Conservation (phyloP, 106 monocot species). For the Platanthera zijinensis region DNA sequence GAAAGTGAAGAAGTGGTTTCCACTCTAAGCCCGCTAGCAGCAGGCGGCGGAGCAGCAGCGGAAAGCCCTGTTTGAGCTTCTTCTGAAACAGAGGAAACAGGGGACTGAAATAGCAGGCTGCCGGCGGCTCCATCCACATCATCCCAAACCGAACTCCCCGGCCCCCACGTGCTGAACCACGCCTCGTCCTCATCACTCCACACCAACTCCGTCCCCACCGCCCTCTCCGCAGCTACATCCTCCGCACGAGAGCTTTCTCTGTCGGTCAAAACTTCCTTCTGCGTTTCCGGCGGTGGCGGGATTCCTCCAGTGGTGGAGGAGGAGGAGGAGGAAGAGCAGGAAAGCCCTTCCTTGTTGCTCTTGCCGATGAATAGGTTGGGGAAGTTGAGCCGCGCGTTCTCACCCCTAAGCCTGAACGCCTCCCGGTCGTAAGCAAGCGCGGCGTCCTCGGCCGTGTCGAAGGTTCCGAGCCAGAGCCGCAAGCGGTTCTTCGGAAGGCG, state of each 20-base stretch:
- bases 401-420: conserved; percentile 75
- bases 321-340: too few species aligned
- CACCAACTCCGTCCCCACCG: conserved; percentile 12
- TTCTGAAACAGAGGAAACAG: too few species aligned
- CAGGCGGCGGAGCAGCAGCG: not conserved
- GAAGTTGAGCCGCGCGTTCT: conserved; percentile 85
- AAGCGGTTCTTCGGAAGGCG: conserved; percentile 68
- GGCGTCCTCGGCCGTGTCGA: conserved; percentile 92
- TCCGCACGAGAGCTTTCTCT: not conserved
- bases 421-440: conserved; percentile 89
- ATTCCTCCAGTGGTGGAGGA: too few species aligned
- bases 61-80: too few species aligned
- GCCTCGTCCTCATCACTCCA: conserved; percentile 50
- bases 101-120: conserved; percentile 53
- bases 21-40: not conserved
- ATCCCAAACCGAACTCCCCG: conserved; percentile 83
- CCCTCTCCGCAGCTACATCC: not conserved
- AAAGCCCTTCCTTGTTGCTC: not conserved
- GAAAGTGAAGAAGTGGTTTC: conserved; percentile 3
- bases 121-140: conserved; percentile 58
- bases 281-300: not conserved
- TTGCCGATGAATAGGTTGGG: conserved; percentile 59
- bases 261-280: not conserved
- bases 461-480: conserved; percentile 90
- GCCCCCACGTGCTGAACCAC: conserved; percentile 78